phyloP scores from a whole-genome alignment of 2,329 filamentous ascomycete genomes.

The Curvularia verruculosa region DNA sequence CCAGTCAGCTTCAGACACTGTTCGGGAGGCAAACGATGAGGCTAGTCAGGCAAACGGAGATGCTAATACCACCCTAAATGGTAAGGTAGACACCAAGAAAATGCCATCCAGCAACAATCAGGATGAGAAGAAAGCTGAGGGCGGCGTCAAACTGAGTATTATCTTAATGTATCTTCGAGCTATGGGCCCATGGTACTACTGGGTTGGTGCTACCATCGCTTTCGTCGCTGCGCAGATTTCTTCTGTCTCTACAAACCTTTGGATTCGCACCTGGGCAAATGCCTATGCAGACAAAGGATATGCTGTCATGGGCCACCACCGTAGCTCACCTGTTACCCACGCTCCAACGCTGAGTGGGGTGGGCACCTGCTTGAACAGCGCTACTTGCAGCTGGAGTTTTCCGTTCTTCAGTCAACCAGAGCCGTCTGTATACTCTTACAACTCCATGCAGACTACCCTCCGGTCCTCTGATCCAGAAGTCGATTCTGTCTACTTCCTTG shows the following conservation, averaged over 20 bases:
- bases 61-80: slow-evolving; percentile 55
- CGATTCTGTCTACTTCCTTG: slow-evolving; percentile 82
- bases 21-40: slow-evolving; percentile 54
- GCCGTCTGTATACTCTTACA: slow-evolving; percentile 43
- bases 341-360: slow-evolving; percentile 51
- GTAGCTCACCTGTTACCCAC: slow-evolving; percentile 52
- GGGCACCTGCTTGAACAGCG: slow-evolving; percentile 57
- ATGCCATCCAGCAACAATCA: slow-evolving; percentile 58
- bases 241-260: slow-evolving; percentile 86
- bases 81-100: slow-evolving; percentile 49
- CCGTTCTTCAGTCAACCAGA: slow-evolving; percentile 37
- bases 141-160: slow-evolving; percentile 86
- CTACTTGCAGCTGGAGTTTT: slow-evolving; percentile 58
- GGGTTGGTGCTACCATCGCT: slow-evolving; percentile 74
- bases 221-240: slow-evolving; percentile 85
- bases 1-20: slow-evolving; percentile 75
- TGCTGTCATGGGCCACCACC: slow-evolving; percentile 37
- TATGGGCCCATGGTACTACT: slow-evolving; percentile 99
- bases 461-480: slow-evolving; percentile 61
- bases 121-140: slow-evolving; percentile 77
- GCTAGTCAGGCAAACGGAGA: slow-evolving; percentile 54
- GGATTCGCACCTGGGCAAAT: slow-evolving; percentile 96
- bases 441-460: slow-evolving; percentile 51
- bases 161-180: slow-evolving; percentile 82
- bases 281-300: slow-evolving; percentile 69